Evolutionary conservation across 768 basidiomycete genomes (phyloP), one percentile per base, ranked within the genome.

Genomic region (Pisolithus tinctorius): DNA sequence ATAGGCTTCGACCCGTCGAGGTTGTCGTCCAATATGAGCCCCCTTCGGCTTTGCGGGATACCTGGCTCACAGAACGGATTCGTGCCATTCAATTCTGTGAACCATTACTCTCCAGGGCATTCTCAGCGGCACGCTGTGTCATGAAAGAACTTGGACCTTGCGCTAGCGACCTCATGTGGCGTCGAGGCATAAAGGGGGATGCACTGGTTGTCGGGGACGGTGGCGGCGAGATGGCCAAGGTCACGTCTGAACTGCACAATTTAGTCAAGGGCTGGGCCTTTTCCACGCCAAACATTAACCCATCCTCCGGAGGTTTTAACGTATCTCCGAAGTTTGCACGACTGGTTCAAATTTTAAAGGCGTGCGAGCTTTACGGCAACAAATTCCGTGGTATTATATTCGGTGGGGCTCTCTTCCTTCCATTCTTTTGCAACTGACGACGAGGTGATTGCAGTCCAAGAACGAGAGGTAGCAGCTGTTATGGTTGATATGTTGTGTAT

Each of bases 161-260:
- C 56, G 87, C 84, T 45, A 73, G 82, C 36, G 85, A 89, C 57
- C 68, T 88, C 34, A 69, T 84, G 45, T 90, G 85, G 87, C 74
- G 82, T 55, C 75, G 74, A 40, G 75, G 75, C 20, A 55, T 78
- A 43, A 75, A 70, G 54, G 73, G 75, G 47, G 51, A 59, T 9
- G 53, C 55, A 42, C 53, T 62, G 45, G 57, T 58, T n/a, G 60
- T 63, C 44, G 69, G 68, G 6, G 68, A 74, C 16, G 62, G 68
- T n/a, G 65, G 69, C 41, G 71, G 71, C 6, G 46, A 48, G 49
- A 41, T 23, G 57, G 62, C 41, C 57, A 67, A 49, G 53, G 57
- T 60, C 30, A 45, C 58, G 34, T 60, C 55, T 36, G 56, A 68
- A 45, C 55, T 61, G 54, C 70, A 64, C 42, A 65, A 72, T 38